Evolutionary conservation across 495 filamentous ascomycete genomes (phyloP), one percentile per base, ranked within the genome.

Genomic region (Xylaria venustula): DNA sequence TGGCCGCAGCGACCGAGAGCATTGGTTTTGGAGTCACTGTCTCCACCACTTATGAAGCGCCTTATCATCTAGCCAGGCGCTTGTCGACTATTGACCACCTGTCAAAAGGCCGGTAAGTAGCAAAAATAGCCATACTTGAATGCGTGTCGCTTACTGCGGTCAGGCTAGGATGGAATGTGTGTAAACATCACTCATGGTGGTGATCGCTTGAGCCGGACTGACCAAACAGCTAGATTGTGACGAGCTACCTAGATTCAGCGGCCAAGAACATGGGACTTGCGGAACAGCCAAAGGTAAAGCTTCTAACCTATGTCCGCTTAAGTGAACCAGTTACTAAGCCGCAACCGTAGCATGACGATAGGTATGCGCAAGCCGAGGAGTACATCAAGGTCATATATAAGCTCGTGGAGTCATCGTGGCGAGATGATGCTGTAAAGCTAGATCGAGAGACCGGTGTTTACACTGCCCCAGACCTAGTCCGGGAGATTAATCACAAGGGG

Each of bases 341-440:
- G 46, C 15, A 25, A 49, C 46, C 3, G 65, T 40, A 84, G 76
- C 87, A 90, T 71, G 87, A 89, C 64, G 83, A 89, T 59, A 77
- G 88, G 44, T 90, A 90, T 69, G 81, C 78, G 17, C 74, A 84
- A 42, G 86, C 86, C 7, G 84, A 88, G 57, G 88, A 90, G 67
- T 90, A 89, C 69, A 71, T 90, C 59, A 75, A 79, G 41, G 85
- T 89, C 6, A 79, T 88, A 56, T 90, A 90, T 77, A 89, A 88
- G 64, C 81, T 90, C 2, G 83, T 83, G 72, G 82, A 89, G 63
- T 85, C 84, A 17, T 89, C 85, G 9, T 90, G 87, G 87, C 78
- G 85, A 6, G 79, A 84, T 56, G 87, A 90, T 60, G 86, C 88
- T 41, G 83, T 90, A 0, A 69, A 81, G 20, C 79, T 80, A 4